These are phyloP conservation scores for Lentinus tigrinus DNA, from an alignment of 768 basidiomycete species.

Conservation along the genomic window DNA sequence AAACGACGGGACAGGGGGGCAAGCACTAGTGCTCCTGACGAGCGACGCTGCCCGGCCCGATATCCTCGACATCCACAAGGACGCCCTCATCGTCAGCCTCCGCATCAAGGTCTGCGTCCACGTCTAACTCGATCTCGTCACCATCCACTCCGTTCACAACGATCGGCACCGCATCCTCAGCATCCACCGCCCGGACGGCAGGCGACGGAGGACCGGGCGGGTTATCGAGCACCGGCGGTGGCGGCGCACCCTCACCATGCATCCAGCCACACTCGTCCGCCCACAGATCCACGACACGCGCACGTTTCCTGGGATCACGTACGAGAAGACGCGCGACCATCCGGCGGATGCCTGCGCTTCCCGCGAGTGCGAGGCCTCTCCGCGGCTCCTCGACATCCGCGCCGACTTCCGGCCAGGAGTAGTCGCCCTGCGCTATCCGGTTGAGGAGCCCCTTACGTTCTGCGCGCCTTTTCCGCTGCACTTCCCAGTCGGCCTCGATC, in stretches of 20 bases:
- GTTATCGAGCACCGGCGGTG: conserved; percentile 19
- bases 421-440: conserved; percentile 79
- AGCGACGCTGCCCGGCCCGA: conserved; percentile 28
- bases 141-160: background rate
- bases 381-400: conserved; percentile 33
- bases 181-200: background rate
- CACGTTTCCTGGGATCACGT: conserved; percentile 65
- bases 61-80: conserved; percentile 29
- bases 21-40: conserved; percentile 26
- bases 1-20: background rate
- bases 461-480: conserved; percentile 35
- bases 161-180: background rate
- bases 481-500: conserved; percentile 24
- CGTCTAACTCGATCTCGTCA: background rate
- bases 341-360: conserved; percentile 43
- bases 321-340: conserved; percentile 66
- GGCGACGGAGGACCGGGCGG: background rate
- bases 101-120: conserved; percentile 14
- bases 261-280: conserved; percentile 42
- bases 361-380: conserved; percentile 39
- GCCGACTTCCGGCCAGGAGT: conserved; percentile 56
- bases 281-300: conserved; percentile 64
- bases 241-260: conserved; percentile 35
- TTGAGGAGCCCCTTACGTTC: conserved; percentile 59
- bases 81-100: conserved; percentile 28